Percentiles rank a stretch among this genome's conserved stretches.
These are phyloP conservation scores for Sugiyamaella castrensis DNA, from an alignment of 1,139 yeast species.

Conservation along the genomic window DNA sequence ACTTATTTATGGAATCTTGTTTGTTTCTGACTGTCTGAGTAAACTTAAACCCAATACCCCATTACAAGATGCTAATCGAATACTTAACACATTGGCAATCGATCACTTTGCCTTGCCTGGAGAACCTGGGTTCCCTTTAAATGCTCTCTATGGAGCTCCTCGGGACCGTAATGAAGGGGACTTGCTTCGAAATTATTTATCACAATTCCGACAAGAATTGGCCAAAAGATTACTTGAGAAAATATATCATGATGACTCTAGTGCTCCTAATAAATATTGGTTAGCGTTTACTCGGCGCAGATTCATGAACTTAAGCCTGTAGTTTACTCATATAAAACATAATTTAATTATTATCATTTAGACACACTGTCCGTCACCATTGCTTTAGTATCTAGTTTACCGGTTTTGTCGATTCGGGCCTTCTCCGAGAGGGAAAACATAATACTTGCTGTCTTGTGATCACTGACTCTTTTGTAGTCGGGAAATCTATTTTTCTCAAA, in stretches of 20 bases:
- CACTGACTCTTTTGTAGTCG: no score
- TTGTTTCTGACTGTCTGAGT: slow-evolving; percentile 78
- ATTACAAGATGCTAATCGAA: slow-evolving; percentile 63
- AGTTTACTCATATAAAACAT: not conserved
- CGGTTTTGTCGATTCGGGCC: no score
- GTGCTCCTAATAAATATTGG: slow-evolving; percentile 66
- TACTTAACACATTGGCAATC: slow-evolving; percentile 76
- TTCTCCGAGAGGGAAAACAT: no score
- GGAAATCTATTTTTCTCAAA: no score
- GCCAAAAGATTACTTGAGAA: slow-evolving; percentile 75
- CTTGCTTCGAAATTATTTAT: slow-evolving; percentile 71
- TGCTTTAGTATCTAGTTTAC: no score
- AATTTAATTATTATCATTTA: no score
- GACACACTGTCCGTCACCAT: no score
- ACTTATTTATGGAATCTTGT: slow-evolving; percentile 93
- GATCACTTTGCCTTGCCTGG: slow-evolving; percentile 94
- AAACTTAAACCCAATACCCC: slow-evolving; percentile 44
- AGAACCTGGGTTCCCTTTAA: slow-evolving; percentile 89
- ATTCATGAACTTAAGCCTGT: slow-evolving; percentile 81
- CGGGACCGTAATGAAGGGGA: slow-evolving; percentile 72
- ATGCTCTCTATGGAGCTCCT: slow-evolving; percentile 77
- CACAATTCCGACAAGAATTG: slow-evolving; percentile 93
- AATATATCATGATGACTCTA: slow-evolving; percentile 51
- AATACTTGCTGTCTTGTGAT: no score
- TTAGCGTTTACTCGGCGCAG: slow-evolving; percentile 90